phyloP scores from a whole-genome alignment of 768 basidiomycete species.

The Hysterangium stoloniferum region DNA sequence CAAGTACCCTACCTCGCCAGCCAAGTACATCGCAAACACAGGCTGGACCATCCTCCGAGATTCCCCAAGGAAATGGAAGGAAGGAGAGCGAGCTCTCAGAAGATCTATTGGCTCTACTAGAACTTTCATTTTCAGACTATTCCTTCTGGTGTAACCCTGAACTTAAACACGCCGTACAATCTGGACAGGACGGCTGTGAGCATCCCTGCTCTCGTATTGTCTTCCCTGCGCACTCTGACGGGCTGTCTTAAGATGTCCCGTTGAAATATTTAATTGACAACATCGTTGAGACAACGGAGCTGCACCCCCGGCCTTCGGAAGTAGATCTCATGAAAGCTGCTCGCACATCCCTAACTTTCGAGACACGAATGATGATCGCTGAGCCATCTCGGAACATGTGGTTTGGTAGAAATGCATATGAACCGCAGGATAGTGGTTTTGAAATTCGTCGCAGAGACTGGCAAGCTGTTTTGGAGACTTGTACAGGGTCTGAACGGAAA shows the following conservation, averaged over 20 bases:
- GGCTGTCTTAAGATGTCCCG: constrained; percentile 52
- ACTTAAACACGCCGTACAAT: constrained; percentile 42
- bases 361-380: constrained; percentile 54
- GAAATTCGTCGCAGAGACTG: constrained; percentile 54
- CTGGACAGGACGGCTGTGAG: constrained; percentile 38
- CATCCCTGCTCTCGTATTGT: constrained; percentile 20
- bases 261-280: constrained; percentile 43
- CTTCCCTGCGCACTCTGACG: no score
- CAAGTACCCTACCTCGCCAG: neutral
- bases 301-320: constrained; percentile 32
- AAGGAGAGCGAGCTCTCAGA: constrained; percentile 15
- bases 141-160: constrained; percentile 57
- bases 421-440: constrained; percentile 43
- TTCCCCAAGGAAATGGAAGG: neutral
- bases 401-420: constrained; percentile 19
- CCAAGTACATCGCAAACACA: neutral
- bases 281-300: constrained; percentile 24
- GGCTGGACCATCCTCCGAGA: neutral
- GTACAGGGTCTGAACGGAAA: constrained; percentile 24
- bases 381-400: constrained; percentile 29
- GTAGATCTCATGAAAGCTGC: constrained; percentile 49
- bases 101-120: constrained; percentile 43
- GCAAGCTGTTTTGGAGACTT: constrained; percentile 20
- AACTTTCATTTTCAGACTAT: constrained; percentile 64
- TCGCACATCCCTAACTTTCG: constrained; percentile 44